Percentiles rank a stretch among this genome's conserved stretches.
These are phyloP conservation scores for Cryptosporidium sp. DNA, from an alignment of 169 alveolate species.

Conservation along the genomic window DNA sequence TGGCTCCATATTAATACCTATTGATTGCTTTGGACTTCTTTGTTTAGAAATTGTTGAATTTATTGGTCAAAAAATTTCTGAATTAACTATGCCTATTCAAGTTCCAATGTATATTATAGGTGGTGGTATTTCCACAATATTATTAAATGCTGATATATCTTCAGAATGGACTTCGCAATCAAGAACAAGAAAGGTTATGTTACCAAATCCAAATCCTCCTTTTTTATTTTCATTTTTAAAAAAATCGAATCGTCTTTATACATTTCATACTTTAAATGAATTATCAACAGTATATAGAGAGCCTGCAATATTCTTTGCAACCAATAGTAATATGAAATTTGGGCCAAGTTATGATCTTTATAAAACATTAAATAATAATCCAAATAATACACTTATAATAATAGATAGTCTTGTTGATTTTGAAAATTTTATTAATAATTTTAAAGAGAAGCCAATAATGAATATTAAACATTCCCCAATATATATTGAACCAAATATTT, in stretches of 20 bases:
- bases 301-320: slow-evolving; percentile 66
- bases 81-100: slow-evolving; percentile 31
- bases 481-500: slow-evolving; percentile 61
- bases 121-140: slow-evolving; percentile 59
- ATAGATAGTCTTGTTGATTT: slow-evolving; percentile 24
- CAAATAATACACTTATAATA: slow-evolving; percentile 16
- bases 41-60: slow-evolving; percentile 60
- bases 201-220: slow-evolving; percentile 74
- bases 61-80: slow-evolving; percentile 66
- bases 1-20: slow-evolving; percentile 54
- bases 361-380: slow-evolving; percentile 3
- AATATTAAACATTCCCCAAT: slow-evolving; percentile 36
- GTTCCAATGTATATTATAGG: slow-evolving; percentile 66
- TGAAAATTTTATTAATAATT: slow-evolving; percentile 14
- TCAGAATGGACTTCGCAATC: slow-evolving; percentile 59
- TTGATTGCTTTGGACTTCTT: slow-evolving; percentile 45
- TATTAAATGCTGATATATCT: slow-evolving; percentile 53
- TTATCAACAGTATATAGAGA: slow-evolving; percentile 70
- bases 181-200: slow-evolving; percentile 52
- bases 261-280: slow-evolving; percentile 48
- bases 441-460: slow-evolving; percentile 1
- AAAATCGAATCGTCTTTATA: slow-evolving; percentile 40
- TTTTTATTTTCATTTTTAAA: slow-evolving; percentile 51
- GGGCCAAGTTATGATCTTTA: slow-evolving; percentile 54
- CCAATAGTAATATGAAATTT: slow-evolving; percentile 37